These are phyloP conservation scores for Geosmithia flava DNA, from an alignment of 2,329 filamentous ascomycete genomes.

Conservation along the genomic window DNA sequence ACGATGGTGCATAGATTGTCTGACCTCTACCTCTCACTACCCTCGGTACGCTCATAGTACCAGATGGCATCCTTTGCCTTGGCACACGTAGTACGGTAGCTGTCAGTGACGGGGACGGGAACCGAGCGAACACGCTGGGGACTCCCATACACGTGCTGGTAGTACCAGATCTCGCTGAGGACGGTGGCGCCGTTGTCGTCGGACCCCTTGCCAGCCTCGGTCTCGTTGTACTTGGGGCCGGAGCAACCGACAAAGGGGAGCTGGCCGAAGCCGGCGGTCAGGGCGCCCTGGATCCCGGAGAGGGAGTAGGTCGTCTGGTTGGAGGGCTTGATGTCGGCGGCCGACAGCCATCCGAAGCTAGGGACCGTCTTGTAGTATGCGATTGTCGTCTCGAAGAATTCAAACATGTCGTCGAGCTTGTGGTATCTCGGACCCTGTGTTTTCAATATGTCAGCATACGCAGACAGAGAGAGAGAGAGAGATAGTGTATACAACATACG, in stretches of 20 bases:
- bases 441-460: background rate
- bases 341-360: constrained; percentile 47
- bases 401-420: constrained; percentile 45
- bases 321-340: constrained; percentile 39
- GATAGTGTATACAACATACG: constrained; percentile 10
- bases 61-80: constrained; percentile 36
- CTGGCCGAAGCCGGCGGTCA: constrained; percentile 37
- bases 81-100: constrained; percentile 40
- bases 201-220: constrained; percentile 39
- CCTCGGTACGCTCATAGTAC: constrained; percentile 37
- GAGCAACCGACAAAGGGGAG: constrained; percentile 49
- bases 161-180: constrained; percentile 55
- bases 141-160: constrained; percentile 44
- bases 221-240: constrained; percentile 48
- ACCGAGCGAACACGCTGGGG: constrained; percentile 38
- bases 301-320: constrained; percentile 46
- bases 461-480: background rate
- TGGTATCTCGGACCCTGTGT: constrained; percentile 35
- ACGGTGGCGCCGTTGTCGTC: constrained; percentile 43
- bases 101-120: constrained; percentile 31
- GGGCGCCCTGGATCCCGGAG: constrained; percentile 33
- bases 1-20: too few species aligned
- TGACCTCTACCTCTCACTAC: constrained; percentile 9
- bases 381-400: constrained; percentile 50
- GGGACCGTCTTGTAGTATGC: constrained; percentile 44